phyloP scores from a whole-genome alignment of 2,329 filamentous ascomycete species.

The Penicillium sp. region DNA sequence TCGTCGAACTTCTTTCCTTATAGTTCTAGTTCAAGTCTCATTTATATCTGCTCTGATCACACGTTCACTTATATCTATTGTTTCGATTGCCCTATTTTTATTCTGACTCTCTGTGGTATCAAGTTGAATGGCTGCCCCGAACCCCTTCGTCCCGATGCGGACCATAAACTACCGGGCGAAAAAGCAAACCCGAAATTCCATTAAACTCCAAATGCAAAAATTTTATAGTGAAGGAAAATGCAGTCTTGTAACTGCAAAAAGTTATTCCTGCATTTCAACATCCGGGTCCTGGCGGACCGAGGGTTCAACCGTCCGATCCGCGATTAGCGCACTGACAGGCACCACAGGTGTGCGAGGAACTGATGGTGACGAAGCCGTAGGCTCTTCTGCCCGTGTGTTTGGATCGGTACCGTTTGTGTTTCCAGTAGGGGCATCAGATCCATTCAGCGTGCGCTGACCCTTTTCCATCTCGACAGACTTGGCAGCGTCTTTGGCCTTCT shows the following conservation, averaged over 20 bases:
- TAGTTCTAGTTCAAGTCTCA: neutral
- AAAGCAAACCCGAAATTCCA: conserved; percentile 10
- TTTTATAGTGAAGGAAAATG: neutral
- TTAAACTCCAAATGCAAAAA: neutral
- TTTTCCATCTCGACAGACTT: conserved; percentile 35
- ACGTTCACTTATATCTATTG: neutral
- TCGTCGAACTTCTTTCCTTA: conserved; percentile 6
- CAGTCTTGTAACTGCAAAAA: neutral
- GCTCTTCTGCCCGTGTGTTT: conserved; percentile 11
- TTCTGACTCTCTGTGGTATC: conserved; percentile 1
- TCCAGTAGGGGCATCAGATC: conserved; percentile 15
- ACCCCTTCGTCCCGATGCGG: conserved; percentile 14
- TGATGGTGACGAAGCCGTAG: conserved; percentile 25
- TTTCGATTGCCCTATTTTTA: neutral
- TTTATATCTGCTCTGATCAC: neutral
- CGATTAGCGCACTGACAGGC: conserved; percentile 55
- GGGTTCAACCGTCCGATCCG: conserved; percentile 53
- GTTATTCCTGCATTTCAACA: conserved; percentile 54
- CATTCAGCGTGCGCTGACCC: conserved; percentile 40
- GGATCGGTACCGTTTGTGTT: conserved; percentile 26
- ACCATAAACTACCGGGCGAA: conserved; percentile 6
- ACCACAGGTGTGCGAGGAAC: conserved; percentile 35
- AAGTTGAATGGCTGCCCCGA: conserved; percentile 2
- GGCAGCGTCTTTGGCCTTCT: conserved; percentile 41
- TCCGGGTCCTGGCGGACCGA: conserved; percentile 47